Evolutionary conservation across 192 early-diverging fungal species (phyloP).

Genomic region (Entomortierella lignicola): DNA sequence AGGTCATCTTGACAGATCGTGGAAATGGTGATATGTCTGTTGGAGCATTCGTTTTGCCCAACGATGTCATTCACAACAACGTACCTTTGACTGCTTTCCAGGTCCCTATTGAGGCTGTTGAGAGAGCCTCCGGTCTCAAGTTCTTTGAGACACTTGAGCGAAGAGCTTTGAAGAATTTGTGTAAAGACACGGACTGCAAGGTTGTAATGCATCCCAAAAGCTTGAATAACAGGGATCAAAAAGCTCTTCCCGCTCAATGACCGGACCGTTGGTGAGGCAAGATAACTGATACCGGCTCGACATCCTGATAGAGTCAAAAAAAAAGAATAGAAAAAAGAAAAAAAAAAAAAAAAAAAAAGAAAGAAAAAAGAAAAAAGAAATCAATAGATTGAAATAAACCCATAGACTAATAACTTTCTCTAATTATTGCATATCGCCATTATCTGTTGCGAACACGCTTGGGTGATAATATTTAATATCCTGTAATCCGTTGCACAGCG

Average conservation of each 20-base stretch:
- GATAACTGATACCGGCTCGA: no score
- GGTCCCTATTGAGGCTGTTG: slow-evolving; percentile 80
- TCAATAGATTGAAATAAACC: no score
- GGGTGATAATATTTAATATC: no score
- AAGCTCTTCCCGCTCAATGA: slow-evolving; percentile 42
- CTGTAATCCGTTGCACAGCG: no score
- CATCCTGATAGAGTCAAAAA: no score
- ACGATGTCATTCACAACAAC: slow-evolving; percentile 73
- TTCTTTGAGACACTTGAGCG: slow-evolving; percentile 75
- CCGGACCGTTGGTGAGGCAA: no score
- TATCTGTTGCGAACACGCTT: no score
- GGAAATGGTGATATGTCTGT: slow-evolving; percentile 61
- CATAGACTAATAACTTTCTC: no score
- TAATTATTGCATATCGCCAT: no score
- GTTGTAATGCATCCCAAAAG: slow-evolving; percentile 50
- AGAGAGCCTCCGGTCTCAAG: slow-evolving; percentile 73
- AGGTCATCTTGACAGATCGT: slow-evolving; percentile 79
- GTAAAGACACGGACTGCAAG: slow-evolving; percentile 60
- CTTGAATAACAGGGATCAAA: slow-evolving; percentile 27
- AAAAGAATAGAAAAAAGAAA: no score
- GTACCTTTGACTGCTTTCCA: slow-evolving; percentile 75
- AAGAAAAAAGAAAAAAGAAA: no score
- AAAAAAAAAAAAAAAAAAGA: no score
- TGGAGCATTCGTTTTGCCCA: slow-evolving; percentile 88
- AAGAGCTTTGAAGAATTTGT: slow-evolving; percentile 57